Conservation (phyloP, 2,329 filamentous ascomycete genomes). For the Pyrenochaeta sp. region DNA sequence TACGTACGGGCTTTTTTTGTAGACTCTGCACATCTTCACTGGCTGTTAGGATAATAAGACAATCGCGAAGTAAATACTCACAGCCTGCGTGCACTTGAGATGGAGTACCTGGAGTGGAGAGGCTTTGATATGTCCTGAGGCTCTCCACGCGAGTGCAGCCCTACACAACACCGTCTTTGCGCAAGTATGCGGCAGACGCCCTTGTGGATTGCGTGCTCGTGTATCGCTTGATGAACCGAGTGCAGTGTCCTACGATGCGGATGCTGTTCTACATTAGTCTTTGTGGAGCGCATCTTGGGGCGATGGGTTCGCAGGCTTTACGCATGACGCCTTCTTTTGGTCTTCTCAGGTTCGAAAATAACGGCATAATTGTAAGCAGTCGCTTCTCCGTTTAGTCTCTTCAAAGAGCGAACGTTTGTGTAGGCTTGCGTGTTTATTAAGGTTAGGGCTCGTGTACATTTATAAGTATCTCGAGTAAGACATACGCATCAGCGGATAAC, state of each 20-base stretch:
- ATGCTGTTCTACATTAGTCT: background rate
- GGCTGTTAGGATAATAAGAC: background rate
- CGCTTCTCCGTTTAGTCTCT: background rate
- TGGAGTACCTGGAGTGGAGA: background rate
- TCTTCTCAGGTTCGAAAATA: background rate
- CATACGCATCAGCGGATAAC: background rate
- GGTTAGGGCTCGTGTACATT: background rate
- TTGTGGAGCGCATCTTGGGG: background rate
- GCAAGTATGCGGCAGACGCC: background rate
- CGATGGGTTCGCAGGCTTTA: background rate
- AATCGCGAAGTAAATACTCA: background rate
- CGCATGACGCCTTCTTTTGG: background rate
- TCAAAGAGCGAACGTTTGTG: background rate
- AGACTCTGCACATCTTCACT: slow-evolving; percentile 1
- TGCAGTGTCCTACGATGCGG: background rate
- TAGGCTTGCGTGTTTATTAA: background rate
- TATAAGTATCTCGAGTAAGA: background rate
- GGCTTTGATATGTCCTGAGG: background rate
- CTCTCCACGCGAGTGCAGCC: background rate
- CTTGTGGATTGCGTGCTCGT: background rate
- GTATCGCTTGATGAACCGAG: background rate
- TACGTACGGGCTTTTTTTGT: background rate
- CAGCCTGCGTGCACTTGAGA: background rate
- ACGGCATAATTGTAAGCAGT: background rate
- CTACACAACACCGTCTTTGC: background rate